These are phyloP conservation scores for Eruca vesicaria DNA, from an alignment of 441 rosid genomes.

Conservation along the genomic window DNA sequence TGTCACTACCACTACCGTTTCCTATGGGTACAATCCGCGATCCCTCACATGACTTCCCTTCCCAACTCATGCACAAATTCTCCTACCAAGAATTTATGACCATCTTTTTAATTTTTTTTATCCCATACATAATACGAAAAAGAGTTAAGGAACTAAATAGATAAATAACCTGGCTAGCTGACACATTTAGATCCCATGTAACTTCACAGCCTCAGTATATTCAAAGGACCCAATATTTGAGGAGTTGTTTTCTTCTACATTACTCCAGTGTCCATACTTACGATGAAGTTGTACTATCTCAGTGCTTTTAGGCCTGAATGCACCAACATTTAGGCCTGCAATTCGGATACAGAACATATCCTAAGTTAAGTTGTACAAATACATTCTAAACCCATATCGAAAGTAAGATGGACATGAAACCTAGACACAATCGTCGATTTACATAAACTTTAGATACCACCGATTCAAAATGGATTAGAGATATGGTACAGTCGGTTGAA, in stretches of 20 bases:
- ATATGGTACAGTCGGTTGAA: too few species aligned
- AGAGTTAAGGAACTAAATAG: slow-evolving; percentile 7
- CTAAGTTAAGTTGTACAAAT: slow-evolving; percentile 5
- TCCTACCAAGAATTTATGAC: slow-evolving; percentile 45
- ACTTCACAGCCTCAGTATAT: slow-evolving; percentile 85
- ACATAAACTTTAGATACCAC: too few species aligned
- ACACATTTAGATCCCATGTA: slow-evolving; percentile 89
- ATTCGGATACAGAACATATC: slow-evolving; percentile 28
- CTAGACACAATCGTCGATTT: too few species aligned
- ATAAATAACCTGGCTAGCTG: slow-evolving; percentile 80
- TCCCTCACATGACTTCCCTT: slow-evolving; percentile 53
- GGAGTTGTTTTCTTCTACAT: slow-evolving; percentile 41
- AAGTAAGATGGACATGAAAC: too few species aligned
- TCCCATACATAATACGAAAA: neutral
- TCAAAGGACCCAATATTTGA: slow-evolving; percentile 74
- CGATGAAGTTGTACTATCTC: slow-evolving; percentile 92
- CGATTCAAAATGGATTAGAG: too few species aligned
- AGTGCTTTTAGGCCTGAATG: slow-evolving; percentile 93
- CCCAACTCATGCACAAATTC: slow-evolving; percentile 91
- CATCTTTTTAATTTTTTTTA: neutral
- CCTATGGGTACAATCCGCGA: slow-evolving; percentile 71
- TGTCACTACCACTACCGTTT: slow-evolving; percentile 39
- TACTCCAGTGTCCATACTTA: slow-evolving; percentile 83
- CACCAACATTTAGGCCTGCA: slow-evolving; percentile 86
- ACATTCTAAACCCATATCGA: neutral